Evolutionary conservation across 192 early-diverging fungal genomes (phyloP).

Genomic region (Rhizoclosmatium globosum): DNA sequence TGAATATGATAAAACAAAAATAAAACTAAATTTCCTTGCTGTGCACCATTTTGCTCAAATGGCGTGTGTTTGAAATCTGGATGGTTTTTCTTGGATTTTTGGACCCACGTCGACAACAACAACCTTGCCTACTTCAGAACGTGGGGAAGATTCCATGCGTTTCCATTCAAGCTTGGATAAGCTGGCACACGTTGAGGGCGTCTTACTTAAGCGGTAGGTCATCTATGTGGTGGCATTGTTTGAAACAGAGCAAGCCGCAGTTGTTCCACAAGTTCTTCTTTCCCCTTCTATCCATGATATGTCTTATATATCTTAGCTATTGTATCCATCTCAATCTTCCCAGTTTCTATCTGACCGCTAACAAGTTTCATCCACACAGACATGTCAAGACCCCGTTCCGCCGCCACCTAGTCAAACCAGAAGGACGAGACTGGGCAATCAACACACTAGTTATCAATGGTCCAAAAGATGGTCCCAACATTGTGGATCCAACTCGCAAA

Average conservation of each 20-base stretch:
- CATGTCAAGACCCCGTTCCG: slow-evolving; percentile 33
- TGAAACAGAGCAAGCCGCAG: neutral
- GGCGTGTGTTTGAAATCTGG: no score
- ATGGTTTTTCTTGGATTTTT: no score
- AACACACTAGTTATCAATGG: slow-evolving; percentile 37
- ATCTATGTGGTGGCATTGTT: neutral
- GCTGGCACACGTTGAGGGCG: slow-evolving; percentile 17
- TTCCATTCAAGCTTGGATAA: neutral
- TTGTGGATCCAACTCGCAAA: slow-evolving; percentile 14
- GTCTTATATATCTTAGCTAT: neutral
- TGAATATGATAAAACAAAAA: no score
- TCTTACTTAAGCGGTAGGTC: slow-evolving; percentile 20
- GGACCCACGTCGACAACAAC: no score
- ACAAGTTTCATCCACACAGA: slow-evolving; percentile 11
- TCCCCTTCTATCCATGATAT: neutral
- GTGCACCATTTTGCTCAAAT: no score
- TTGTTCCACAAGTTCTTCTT: neutral
- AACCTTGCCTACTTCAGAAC: no score
- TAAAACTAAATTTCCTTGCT: no score
- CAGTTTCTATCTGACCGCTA: neutral
- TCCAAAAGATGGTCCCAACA: neutral
- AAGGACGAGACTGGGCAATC: slow-evolving; percentile 30
- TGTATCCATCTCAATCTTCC: neutral
- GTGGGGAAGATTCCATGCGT: no score
- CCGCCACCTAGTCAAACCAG: slow-evolving; percentile 19